Evolutionary conservation across 164 flowering plant species (phyloP), one percentile per base, ranked within the genome.

Genomic region (Cinnamomum chago): DNA sequence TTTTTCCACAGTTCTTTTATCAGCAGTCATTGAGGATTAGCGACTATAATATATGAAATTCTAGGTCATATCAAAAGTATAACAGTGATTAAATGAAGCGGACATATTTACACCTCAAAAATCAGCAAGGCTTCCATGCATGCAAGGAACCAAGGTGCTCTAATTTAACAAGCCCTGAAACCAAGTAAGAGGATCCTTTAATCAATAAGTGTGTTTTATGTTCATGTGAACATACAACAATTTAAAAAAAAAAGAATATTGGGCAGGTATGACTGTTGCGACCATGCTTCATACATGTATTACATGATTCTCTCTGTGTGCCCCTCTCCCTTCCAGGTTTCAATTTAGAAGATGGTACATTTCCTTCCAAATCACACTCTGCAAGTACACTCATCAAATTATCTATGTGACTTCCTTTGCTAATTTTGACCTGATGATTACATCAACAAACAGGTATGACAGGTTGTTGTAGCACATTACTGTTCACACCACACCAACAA

Each of bases 221-320:
- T 35, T 5, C 0, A 35, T 58, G 6, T 58, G 10, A 7, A 58
- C 4, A 20, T 10, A 5, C 3, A 17, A 4, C 40, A 58, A 17
- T 60, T 4, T 60, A 9, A 35, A 60, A 24, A 33, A 24, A 33
- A 33, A 52, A 18, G 9, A 72, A 60, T 2, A 52, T 72, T 60
- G 67, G 74, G 25, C 74, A 62, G 5, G 67, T 72, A 62, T 50
- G 67, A n/a, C 74, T 72, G 23, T 72, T 72, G 30, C 22, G 33
- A 71, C 67, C 73, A 58, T 65, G 66, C 64, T 71, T 71, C 73
- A 71, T 71, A 71, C 73, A 71, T 9, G 73, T 71, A 10, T 71
- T 60, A 50, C 73, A 71, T 58, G 66, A n/a, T 58, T 60, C 73
- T 47, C 58, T 33, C 73, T 58, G 17, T 65, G 73, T 28, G 13